Conservation (phyloP, 2,329 filamentous ascomycete species). For the Aspergillus fumigatus region DNA sequence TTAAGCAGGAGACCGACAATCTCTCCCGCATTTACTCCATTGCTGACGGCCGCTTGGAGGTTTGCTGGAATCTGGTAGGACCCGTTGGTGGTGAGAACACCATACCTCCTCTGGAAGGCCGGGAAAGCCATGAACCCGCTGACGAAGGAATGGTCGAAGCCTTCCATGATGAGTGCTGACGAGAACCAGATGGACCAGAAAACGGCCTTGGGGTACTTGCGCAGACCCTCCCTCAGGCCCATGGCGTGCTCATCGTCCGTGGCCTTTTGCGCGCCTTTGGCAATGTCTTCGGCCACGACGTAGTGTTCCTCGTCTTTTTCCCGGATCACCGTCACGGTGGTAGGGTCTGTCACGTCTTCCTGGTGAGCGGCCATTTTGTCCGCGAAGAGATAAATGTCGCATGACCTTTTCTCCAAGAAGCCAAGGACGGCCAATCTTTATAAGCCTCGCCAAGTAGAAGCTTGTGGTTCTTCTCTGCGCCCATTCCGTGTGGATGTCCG, state of each 20-base stretch:
- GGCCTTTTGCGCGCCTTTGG: neutral
- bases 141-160: conserved; percentile 26
- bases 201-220: conserved; percentile 16
- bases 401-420: neutral
- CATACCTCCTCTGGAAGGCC: conserved; percentile 20
- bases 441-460: neutral
- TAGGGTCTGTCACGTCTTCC: neutral
- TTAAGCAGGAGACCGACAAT: conserved; percentile 24
- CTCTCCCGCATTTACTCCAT: conserved; percentile 22
- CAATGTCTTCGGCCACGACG: neutral
- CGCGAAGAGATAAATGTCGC: neutral
- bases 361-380: neutral
- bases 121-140: conserved; percentile 29
- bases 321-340: neutral
- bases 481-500: neutral
- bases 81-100: conserved; percentile 9
- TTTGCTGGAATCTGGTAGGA: conserved; percentile 22
- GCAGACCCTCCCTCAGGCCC: neutral
- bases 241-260: neutral
- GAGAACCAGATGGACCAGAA: conserved; percentile 20
- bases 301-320: neutral
- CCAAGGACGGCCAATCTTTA: neutral
- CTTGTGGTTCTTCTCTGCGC: neutral
- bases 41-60: conserved; percentile 24
- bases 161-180: conserved; percentile 21